Evolutionary conservation across 2,329 filamentous ascomycete genomes (phyloP).

Genomic region (Pseudogymnoascus sp.): DNA sequence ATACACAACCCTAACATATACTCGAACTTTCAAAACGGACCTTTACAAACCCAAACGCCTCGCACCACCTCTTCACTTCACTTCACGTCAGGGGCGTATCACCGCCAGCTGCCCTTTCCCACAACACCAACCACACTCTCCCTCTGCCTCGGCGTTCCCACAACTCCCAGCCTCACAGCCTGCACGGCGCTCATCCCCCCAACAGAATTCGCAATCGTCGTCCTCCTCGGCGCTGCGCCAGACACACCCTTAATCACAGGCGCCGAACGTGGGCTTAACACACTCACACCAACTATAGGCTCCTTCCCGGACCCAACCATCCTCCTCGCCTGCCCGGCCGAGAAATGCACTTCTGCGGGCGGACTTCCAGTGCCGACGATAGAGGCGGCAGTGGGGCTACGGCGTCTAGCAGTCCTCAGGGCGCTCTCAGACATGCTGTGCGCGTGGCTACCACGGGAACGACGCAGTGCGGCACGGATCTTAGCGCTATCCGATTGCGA

Average conservation of each 20-base stretch:
- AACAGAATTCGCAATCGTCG: conserved; percentile 24
- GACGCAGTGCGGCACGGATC: conserved; percentile 27
- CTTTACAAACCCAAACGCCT: neutral
- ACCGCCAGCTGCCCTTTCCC: conserved; percentile 28
- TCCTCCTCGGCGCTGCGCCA: conserved; percentile 19
- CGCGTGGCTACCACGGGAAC: conserved; percentile 23
- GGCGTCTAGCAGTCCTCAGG: conserved; percentile 19
- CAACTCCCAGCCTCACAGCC: conserved; percentile 21
- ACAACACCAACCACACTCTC: conserved; percentile 25
- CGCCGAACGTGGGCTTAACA: conserved; percentile 54
- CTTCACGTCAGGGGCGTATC: neutral
- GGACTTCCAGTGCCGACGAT: conserved; percentile 44
- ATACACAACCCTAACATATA: conserved; percentile 8
- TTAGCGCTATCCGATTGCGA: conserved; percentile 25
- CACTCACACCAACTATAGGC: conserved; percentile 45
- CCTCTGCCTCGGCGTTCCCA: conserved; percentile 20
- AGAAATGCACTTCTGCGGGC: conserved; percentile 54
- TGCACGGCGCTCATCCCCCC: conserved; percentile 20
- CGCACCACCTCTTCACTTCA: neutral
- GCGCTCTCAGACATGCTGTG: conserved; percentile 20
- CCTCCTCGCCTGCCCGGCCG: conserved; percentile 56
- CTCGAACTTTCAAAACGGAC: neutral
- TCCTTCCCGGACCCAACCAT: conserved; percentile 59
- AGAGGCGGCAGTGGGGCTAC: conserved; percentile 39
- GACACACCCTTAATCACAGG: conserved; percentile 45